Base-by-base conservation (phyloP, 148 eudicot genomes). In the Silene uniflora region DNA sequence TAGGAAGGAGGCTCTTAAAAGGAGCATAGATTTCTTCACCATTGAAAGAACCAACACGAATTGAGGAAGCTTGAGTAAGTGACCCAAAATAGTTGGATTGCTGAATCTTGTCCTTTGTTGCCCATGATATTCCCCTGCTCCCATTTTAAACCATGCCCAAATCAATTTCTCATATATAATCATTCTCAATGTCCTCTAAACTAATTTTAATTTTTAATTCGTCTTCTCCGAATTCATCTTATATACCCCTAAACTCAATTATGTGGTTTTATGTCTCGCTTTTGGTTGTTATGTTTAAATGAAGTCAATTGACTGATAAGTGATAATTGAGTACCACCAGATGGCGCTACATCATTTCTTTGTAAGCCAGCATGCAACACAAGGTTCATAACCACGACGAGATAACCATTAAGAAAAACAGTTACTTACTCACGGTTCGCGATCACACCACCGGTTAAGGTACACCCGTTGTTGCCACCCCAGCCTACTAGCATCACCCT, bases 401-500 rank as follows among this genome's bases (percentile, higher is more conserved):
- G 17, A 25, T 62, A n/a, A 35, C 39, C 44, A 60, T 6, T 18
- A 69, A 46, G 19, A 6, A 29, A 14, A 54, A 18, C n/a, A 70
- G 39, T n/a, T 71, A 81, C 96, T 84, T 78, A 95, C 98, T 95
- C 92, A 32, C 92, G 85, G 76, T 95, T 95, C 1, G 98, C 98
- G 65, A 95, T 90, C 12, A 95, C 97, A 76, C 97, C 98, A 79
- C 81, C 98, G 54, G 94, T 95, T 21, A 95, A 88, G 17, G 97
- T 89, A 6, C 89, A 90, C 7, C 98, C 98, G 76, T 95, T 95
- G 90, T 95, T 95, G 35, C 98, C 97, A 72, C 98, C 97, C 98
- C 98, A 95, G 18, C 98, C 98, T 52, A 95, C 98, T 25, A 95
- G 89, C 98, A 95, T 89, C 81, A 95, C 97, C 87, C 98, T 91